Conservation (phyloP, 1,139 yeast species). For the Yamadazyma triangularis region DNA sequence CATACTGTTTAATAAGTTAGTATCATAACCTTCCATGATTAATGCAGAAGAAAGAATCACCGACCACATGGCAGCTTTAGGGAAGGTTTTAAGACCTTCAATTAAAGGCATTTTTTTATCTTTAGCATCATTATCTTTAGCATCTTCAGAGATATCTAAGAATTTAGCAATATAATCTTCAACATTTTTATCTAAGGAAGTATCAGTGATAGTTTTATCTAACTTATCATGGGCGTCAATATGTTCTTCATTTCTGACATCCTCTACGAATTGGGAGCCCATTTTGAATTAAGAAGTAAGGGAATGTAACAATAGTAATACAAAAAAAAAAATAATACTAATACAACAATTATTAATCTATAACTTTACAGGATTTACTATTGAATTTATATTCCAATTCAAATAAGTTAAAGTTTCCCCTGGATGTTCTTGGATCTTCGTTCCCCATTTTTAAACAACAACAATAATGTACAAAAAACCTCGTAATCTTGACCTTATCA, state of each 20-base stretch:
- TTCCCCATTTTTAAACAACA: too few species aligned
- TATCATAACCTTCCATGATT: constrained; percentile 44
- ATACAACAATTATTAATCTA: too few species aligned
- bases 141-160: constrained; percentile 39
- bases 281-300: neutral
- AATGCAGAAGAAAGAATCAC: constrained; percentile 33
- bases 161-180: constrained; percentile 39
- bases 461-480: too few species aligned
- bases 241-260: constrained; percentile 12
- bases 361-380: too few species aligned
- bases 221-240: constrained; percentile 9
- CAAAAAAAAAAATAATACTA: too few species aligned
- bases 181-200: constrained; percentile 13
- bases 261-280: constrained; percentile 16
- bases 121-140: constrained; percentile 31
- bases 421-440: too few species aligned
- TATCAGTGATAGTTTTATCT: constrained; percentile 1
- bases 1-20: constrained; percentile 32
- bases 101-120: constrained; percentile 40
- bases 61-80: constrained; percentile 41
- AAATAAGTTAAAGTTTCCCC: too few species aligned
- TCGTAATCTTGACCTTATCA: too few species aligned
- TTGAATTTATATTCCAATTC: too few species aligned
- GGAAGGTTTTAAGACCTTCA: constrained; percentile 41
- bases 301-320: too few species aligned